These are phyloP conservation scores for Xylaria sp. DNA, from an alignment of 2,329 filamentous ascomycete genomes.

Conservation along the genomic window DNA sequence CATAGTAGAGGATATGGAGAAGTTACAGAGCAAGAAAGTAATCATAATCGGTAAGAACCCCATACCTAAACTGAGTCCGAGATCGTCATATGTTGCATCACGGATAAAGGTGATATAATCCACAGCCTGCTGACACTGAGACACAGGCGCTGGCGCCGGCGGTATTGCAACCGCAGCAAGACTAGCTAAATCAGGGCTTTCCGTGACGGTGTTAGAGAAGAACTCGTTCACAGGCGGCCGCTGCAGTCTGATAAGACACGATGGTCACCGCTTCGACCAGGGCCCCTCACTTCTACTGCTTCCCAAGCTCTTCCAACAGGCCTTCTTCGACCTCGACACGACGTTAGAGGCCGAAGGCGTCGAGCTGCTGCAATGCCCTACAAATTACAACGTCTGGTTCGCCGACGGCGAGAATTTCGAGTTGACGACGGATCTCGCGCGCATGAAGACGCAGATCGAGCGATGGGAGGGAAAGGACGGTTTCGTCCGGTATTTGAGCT, in stretches of 20 bases:
- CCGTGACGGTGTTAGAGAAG: slow-evolving; percentile 82
- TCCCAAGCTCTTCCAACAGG: slow-evolving; percentile 75
- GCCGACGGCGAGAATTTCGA: slow-evolving; percentile 72
- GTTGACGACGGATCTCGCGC: slow-evolving; percentile 73
- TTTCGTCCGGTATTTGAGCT: slow-evolving; percentile 74
- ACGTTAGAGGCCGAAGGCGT: slow-evolving; percentile 73
- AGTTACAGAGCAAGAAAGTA: slow-evolving; percentile 55
- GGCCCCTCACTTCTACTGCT: slow-evolving; percentile 78
- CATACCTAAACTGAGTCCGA: not conserved
- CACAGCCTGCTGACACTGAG: slow-evolving; percentile 28
- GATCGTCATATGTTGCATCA: not conserved
- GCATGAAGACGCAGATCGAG: slow-evolving; percentile 77
- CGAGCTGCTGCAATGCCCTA: slow-evolving; percentile 74
- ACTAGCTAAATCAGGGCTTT: slow-evolving; percentile 74
- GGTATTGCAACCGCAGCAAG: slow-evolving; percentile 77
- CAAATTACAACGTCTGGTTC: slow-evolving; percentile 81
- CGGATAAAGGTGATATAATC: not conserved
- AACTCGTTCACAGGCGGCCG: slow-evolving; percentile 77
- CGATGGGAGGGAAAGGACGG: slow-evolving; percentile 77
- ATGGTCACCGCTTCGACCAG: slow-evolving; percentile 78
- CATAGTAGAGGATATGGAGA: slow-evolving; percentile 39
- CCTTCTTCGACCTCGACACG: slow-evolving; percentile 75
- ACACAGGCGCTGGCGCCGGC: slow-evolving; percentile 73
- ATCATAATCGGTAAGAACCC: slow-evolving; percentile 61
- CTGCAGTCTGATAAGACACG: slow-evolving; percentile 71